Base-by-base conservation (phyloP, 2,329 filamentous ascomycete genomes). In the Epichloe brachyelytri region DNA sequence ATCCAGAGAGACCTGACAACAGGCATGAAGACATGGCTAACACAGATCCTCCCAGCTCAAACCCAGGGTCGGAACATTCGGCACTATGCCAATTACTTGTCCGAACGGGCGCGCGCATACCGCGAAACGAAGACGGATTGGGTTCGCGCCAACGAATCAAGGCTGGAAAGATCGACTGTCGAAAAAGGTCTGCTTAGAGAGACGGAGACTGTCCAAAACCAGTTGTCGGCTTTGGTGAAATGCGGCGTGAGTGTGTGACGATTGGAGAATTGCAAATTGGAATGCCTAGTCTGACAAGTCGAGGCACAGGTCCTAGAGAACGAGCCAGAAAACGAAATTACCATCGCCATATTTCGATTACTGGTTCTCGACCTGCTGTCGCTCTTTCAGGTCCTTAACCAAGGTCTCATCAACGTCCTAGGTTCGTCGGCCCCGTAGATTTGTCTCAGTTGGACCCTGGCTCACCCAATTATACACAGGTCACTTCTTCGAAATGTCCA, bases 401-500 rank as follows among this genome's bases (percentile, higher is more conserved):
- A 96, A 69, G 93, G 88, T 46, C 87, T 95, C 63, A 98, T 98
- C 70, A 96, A 95, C 67, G 88, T 98, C 53, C 73, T 98, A 52
- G 88, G 91, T 94, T 73, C 57, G 80, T 63, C 49, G 43, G 20
- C 12, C 40, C 11, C 4, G 19, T n/a, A 11, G 17, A 5, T 6
- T 41, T 53, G 55, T 54, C 53, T 55, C 51, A 51, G 38, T 36
- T 40, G 26, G 43, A 43, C 37, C 20, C 19, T 17, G 46, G 51
- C 30, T 56, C 54, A 53, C 50, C 37, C 47, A 51, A 55, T 62
- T 50, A 49, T 53, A 61, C 64, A 22, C 34, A 94, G 89, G 93
- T 60, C 88, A 94, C 68, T 98, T 97, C 68, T 98, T 98, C 61
- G 93, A 98, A 71, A 91, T 98, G 85, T 96, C 93, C 48, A 88